Base-by-base conservation (phyloP, 179 eudicot genomes). In the Heliamphora pulchella region DNA sequence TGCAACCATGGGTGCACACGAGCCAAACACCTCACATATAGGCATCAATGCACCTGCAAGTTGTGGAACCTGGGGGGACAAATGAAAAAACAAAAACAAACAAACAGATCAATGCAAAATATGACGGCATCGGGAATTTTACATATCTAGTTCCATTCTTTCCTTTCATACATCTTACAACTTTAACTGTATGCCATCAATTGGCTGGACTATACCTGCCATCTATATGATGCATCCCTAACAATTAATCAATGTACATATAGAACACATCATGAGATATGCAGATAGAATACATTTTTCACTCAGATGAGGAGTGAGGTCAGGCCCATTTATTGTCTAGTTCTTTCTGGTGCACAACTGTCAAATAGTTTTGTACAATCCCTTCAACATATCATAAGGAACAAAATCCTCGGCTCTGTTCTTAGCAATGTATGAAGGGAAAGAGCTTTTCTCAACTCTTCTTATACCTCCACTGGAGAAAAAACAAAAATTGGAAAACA, bases 21-120 rank as follows among this genome's bases (percentile, higher is more conserved):
- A 77, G 61, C 80, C 81, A 71, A 77, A 78, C 54, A 82, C 80
- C 84, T 82, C 84, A 82, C 99, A 96, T 71, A 96, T 90, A 74
- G 94, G 93, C 97, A 96, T 96, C 83, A 96, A 89, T 67, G 94
- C 89, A 71, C 94, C 99, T 44, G 97, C 99, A 85, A 94, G 97
- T 80, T 87, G 96, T 77, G 99, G 99, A 81, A 92, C 97, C 99
- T 96, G 87, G 76, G 81, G 71, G 43, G 81, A 14, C 81, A 58
- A 31, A 31, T 31, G 31, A 31, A 31, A 31, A 31, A 31, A 31
- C 31, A 31, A 31, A 31, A 31, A 17, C 20, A 75, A 62, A 47
- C 47, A 53, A 44, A 18, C 62, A 71, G 39, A 78, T 74, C 31
- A 71, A 61, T 46, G 77, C 20, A 65, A 59, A 59, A 76, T 7